Base-by-base conservation (phyloP, 2,329 filamentous ascomycete species). In the Hypoxylon sp. region DNA sequence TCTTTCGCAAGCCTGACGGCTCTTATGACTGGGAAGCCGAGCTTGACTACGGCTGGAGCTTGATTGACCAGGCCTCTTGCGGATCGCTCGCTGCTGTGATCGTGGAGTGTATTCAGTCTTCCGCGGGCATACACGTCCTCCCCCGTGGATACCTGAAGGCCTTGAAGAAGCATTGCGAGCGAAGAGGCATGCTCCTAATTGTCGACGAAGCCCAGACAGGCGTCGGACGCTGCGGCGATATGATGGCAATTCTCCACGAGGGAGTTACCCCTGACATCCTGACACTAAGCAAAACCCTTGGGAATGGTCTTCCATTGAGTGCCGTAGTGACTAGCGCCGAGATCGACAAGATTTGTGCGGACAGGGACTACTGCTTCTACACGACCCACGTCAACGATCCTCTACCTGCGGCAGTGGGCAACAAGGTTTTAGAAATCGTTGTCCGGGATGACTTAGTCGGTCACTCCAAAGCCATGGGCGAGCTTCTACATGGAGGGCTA, bases 11-110 rank as follows among this genome's bases (percentile, higher is more conserved):
- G 37, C 22, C 84, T 0, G 88, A 91, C 68, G 88, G 88, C 0
- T 83, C 83, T 0, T 88, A 92, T 69, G 89, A 92, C 74, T 92
- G 89, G 89, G 82, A 89, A 70, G 85, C 86, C 0, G 90, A 92
- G 75, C 79, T 92, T 13, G 84, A 89, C 10, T 91, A 86, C 71
- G 88, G 88, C 3, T 91, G 88, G 83, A 80, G 81, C 17, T 80
- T 91, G 78, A 81, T 92, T 20, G 89, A 92, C 67, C 81, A 83
- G 49, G 85, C 87, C 61, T 88, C 84, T 0, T 85, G 84, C 62
- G 89, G 89, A 0, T 90, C 88, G 0, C 82, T 91, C 0, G 89
- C 89, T 0, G 89, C 89, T 1, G 85, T 88, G 59, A 89, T 92
- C 61, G 80, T 91, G 55, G 89, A 91, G 76, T 87, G 85, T 14